phyloP scores from a whole-genome alignment of 2,329 filamentous ascomycete genomes.

The Pseudopithomyces maydicus region DNA sequence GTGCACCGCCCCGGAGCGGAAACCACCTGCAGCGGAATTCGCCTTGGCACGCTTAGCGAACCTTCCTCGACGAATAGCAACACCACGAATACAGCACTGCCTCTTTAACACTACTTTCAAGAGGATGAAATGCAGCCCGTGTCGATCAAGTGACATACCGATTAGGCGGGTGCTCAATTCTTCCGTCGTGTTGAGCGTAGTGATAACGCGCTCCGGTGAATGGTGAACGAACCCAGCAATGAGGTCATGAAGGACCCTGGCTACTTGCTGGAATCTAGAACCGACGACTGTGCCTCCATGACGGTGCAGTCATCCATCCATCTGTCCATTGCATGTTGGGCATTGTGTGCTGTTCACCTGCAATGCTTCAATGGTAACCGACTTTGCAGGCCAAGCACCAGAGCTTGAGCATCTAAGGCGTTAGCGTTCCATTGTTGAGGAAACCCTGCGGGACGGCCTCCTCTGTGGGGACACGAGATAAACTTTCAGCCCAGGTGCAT shows the following conservation, averaged over 20 bases:
- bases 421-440: neutral
- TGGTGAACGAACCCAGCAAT: neutral
- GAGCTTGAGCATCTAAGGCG: neutral
- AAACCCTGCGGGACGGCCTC: neutral
- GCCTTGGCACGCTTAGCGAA: conserved; percentile 3
- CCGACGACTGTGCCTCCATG: neutral
- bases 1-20: conserved; percentile 8
- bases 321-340: neutral
- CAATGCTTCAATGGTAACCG: neutral
- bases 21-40: neutral
- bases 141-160: neutral
- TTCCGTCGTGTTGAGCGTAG: neutral
- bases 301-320: conserved; percentile 1
- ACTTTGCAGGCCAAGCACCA: neutral
- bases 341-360: neutral
- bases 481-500: too few relatives aligned
- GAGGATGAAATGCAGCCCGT: neutral
- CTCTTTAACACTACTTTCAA: neutral
- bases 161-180: neutral
- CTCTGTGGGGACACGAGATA: neutral
- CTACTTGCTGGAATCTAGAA: conserved; percentile 7
- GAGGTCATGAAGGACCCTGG: conserved; percentile 8
- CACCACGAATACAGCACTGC: neutral
- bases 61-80: neutral
- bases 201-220: neutral